Evolutionary conservation across 208 protist species (phyloP).

Genomic region (Leishmania guyanensis): DNA sequence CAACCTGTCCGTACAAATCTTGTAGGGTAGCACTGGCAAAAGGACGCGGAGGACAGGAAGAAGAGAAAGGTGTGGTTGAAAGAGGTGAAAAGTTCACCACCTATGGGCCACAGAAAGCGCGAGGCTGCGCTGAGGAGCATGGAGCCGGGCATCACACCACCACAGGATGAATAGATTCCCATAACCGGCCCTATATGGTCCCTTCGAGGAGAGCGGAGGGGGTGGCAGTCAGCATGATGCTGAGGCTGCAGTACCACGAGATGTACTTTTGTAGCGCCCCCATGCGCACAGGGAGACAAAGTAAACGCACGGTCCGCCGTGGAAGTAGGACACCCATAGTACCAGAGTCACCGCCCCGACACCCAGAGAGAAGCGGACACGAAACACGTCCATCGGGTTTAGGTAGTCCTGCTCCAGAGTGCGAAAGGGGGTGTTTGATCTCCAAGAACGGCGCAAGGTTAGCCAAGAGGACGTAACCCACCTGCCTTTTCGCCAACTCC

Average conservation of each 20-base stretch:
- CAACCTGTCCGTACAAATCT: slow-evolving; percentile 23
- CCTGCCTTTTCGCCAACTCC: slow-evolving; percentile 24
- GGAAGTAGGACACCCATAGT: slow-evolving; percentile 24
- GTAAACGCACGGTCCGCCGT: slow-evolving; percentile 1
- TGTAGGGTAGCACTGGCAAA: slow-evolving; percentile 39
- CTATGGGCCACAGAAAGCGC: slow-evolving; percentile 61
- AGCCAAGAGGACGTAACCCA: slow-evolving; percentile 45
- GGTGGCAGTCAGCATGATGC: slow-evolving; percentile 55
- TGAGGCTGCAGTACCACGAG: slow-evolving; percentile 67
- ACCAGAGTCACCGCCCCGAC: slow-evolving; percentile 22
- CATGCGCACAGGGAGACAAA: slow-evolving; percentile 33
- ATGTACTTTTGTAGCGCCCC: slow-evolving; percentile 39
- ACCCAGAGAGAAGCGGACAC: slow-evolving; percentile 25
- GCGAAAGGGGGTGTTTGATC: slow-evolving; percentile 52
- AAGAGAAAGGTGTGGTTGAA: slow-evolving; percentile 70
- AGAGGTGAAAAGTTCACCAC: slow-evolving; percentile 33
- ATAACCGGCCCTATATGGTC: slow-evolving; percentile 55
- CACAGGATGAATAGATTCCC: slow-evolving; percentile 72
- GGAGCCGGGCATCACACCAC: slow-evolving; percentile 43
- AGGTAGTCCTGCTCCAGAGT: slow-evolving; percentile 30
- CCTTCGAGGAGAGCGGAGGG: slow-evolving; percentile 26
- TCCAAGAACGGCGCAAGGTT: slow-evolving; percentile 52
- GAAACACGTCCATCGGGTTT: slow-evolving; percentile 54
- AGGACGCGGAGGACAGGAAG: slow-evolving; percentile 28
- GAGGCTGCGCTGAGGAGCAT: slow-evolving; percentile 42